These are phyloP conservation scores for Fusarium buxicola DNA, from an alignment of 2,329 filamentous ascomycete species.

Conservation along the genomic window DNA sequence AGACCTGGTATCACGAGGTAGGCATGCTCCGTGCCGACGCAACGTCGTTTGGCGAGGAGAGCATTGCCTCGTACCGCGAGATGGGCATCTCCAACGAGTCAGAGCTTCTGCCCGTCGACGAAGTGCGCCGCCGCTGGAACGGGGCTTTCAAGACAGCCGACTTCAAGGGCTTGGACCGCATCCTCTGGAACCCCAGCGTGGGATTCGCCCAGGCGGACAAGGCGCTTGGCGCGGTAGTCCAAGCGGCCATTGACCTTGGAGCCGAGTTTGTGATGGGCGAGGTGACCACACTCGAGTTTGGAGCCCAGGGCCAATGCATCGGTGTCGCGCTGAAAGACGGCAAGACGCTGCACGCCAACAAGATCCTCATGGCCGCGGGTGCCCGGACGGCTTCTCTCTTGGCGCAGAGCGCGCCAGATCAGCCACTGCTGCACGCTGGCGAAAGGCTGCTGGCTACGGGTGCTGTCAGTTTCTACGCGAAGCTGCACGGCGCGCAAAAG, in stretches of 20 bases:
- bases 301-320: slow-evolving; percentile 56
- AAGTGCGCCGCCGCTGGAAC: slow-evolving; percentile 66
- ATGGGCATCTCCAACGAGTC: slow-evolving; percentile 55
- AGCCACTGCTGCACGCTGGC: slow-evolving; percentile 63
- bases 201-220: slow-evolving; percentile 71
- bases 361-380: slow-evolving; percentile 66
- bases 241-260: slow-evolving; percentile 62
- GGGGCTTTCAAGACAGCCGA: slow-evolving; percentile 68
- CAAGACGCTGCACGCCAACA: slow-evolving; percentile 60
- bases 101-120: slow-evolving; percentile 58
- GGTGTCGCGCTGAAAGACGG: slow-evolving; percentile 64
- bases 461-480: slow-evolving; percentile 57
- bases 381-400: slow-evolving; percentile 67
- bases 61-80: slow-evolving; percentile 54
- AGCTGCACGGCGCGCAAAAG: slow-evolving; percentile 57
- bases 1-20: slow-evolving; percentile 65
- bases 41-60: slow-evolving; percentile 57
- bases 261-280: slow-evolving; percentile 67
- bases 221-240: slow-evolving; percentile 65
- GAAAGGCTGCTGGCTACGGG: slow-evolving; percentile 68
- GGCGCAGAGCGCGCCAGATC: slow-evolving; percentile 61
- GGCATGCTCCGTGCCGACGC: slow-evolving; percentile 62
- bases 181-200: slow-evolving; percentile 68
- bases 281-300: slow-evolving; percentile 60
- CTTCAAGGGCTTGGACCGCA: slow-evolving; percentile 65